Evolutionary conservation across 441 rosid genomes (phyloP).

Genomic region (Arabidopsis hybrid): DNA sequence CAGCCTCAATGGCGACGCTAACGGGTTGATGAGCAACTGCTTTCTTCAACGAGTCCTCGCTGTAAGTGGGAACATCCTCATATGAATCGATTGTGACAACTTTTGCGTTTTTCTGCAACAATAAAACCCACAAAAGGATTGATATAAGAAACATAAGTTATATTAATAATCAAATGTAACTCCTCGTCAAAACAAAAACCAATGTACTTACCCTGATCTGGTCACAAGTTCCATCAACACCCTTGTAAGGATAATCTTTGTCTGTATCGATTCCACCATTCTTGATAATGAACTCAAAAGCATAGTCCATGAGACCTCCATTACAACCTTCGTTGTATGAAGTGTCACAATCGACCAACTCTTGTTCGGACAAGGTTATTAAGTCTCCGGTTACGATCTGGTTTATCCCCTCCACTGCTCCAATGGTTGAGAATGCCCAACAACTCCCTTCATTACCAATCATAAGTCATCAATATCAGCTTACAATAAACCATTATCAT

Average conservation of each 20-base stretch:
- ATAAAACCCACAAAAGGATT: background rate
- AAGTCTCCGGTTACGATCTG: conserved; percentile 75
- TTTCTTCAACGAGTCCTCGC: conserved; percentile 67
- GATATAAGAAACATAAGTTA: background rate
- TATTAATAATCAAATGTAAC: background rate
- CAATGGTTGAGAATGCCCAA: conserved; percentile 91
- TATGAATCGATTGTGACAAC: conserved; percentile 74
- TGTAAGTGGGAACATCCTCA: conserved; percentile 66
- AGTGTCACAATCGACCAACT: conserved; percentile 87
- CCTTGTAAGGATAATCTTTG: conserved; percentile 79
- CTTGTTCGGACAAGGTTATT: conserved; percentile 80
- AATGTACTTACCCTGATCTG: conserved; percentile 58
- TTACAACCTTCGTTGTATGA: conserved; percentile 81
- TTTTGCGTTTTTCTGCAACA: conserved; percentile 74
- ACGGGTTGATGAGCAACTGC: conserved; percentile 84
- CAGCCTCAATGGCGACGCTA: conserved; percentile 80
- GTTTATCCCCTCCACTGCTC: conserved; percentile 89
- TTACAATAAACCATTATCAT: background rate
- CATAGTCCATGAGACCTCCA: conserved; percentile 95
- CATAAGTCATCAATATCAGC: conserved; percentile 5
- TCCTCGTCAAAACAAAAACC: background rate
- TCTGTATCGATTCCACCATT: conserved; percentile 92
- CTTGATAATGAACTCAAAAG: conserved; percentile 78
- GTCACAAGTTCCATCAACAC: conserved; percentile 66
- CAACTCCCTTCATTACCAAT: conserved; percentile 74